Percentiles rank a stretch among this genome's conserved stretches.
phyloP scores from a whole-genome alignment of 176 grass and related monocot species.

The Bromus sterilis region DNA sequence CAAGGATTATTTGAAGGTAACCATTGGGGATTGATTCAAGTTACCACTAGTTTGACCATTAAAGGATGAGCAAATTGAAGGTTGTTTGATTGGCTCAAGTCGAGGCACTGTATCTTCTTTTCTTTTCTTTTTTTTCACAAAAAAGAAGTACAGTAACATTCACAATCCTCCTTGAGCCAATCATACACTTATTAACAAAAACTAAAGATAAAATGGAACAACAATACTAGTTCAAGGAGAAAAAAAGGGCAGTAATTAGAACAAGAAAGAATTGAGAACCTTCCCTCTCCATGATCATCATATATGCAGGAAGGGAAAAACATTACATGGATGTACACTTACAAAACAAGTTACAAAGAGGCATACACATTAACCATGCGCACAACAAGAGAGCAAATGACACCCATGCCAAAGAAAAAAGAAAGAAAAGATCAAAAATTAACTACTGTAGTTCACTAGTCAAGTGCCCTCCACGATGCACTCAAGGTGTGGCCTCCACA shows the following conservation, averaged over 20 bases:
- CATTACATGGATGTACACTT: slow-evolving; percentile 51
- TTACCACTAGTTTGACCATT: neutral
- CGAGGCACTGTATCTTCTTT: neutral
- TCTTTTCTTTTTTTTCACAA: neutral
- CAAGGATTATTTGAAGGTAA: slow-evolving; percentile 5
- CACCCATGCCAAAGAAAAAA: slow-evolving; percentile 17
- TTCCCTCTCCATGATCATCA: slow-evolving; percentile 17
- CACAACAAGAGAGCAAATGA: slow-evolving; percentile 30
- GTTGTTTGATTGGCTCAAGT: neutral
- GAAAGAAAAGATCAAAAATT: neutral
- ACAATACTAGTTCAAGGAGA: neutral
- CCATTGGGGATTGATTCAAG: neutral
- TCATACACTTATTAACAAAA: neutral
- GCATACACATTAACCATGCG: slow-evolving; percentile 13
- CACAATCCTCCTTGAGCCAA: neutral
- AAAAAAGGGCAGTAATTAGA: neutral
- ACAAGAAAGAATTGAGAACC: slow-evolving; percentile 20
- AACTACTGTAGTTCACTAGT: neutral
- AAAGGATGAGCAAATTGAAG: neutral
- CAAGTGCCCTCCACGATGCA: slow-evolving; percentile 67
- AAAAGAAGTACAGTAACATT: no score
- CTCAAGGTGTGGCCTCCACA: slow-evolving; percentile 76
- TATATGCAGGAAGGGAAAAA: slow-evolving; percentile 20
- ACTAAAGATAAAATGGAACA: neutral
- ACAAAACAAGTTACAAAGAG: neutral